Base-by-base conservation (phyloP, 1,139 yeast genomes). In the Blastobotrys niveus region DNA sequence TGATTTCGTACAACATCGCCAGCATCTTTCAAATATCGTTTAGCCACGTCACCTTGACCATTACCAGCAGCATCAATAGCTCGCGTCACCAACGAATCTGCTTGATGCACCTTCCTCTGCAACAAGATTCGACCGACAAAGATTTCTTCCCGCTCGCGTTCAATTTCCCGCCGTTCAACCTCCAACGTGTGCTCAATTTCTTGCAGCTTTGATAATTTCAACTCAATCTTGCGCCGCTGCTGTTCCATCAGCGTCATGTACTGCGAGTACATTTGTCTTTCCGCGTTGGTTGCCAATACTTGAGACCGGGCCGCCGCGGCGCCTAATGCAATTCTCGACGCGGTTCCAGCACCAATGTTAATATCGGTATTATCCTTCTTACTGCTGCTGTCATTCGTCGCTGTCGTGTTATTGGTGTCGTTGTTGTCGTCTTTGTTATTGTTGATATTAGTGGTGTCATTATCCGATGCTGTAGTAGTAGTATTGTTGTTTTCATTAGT, bases 201-300 rank as follows among this genome's bases (percentile, higher is more conserved):
- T 43, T 73, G 75, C 47, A 89, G 72, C 55, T 86, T 82, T 18
- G 72, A 67, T 53, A 91, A 65, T 63, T 93, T 91, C 54, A 85
- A 64, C 51, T 88, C 93, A 38, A 89, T 72, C 57, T 88, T 84
- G 46, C 79, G 74, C 52, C 84, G 61, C 63, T 88, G 88, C 40
- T 80, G 78, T 56, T 83, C 82, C 30, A 87, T 74, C 40, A 89
- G 75, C 52, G 79, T 72, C 78, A 87, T 76, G 45, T 63, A 65
- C 41, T 64, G 62, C 34, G 65, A 56, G 43, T 64, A 59, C 61
- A 68, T 62, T 59, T 84, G 87, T 45, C 91, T 71, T 59, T 88
- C 96, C 60, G 88, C 93, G 59, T 77, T 80, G 15, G 80, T 77
- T 12, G 94, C 87, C 65, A 89, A 82, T 30, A 86, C 76, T 58